Evolutionary conservation across 192 early-diverging fungal species (phyloP).

Genomic region (Coemansia sp.): DNA sequence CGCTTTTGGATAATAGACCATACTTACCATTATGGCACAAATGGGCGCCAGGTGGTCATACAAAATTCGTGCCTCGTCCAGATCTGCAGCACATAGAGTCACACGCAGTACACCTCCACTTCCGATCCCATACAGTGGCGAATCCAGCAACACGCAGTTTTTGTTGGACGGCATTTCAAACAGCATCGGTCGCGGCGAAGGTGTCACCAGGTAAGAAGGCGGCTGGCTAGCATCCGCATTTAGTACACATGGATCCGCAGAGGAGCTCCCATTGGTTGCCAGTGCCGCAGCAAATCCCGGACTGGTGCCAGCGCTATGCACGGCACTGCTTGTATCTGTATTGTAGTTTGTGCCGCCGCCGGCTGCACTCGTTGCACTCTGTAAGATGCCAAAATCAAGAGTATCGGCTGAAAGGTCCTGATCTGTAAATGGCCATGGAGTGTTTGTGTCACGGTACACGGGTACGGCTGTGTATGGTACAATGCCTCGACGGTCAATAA

Average conservation of each 20-base stretch:
- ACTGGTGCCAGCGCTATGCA: conserved; percentile 3
- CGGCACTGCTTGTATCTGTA: conserved; percentile 1
- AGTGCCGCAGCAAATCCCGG: conserved; percentile 1
- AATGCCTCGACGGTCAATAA: conserved; percentile 80
- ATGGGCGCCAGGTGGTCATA: conserved; percentile 94
- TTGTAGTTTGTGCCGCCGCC: background rate
- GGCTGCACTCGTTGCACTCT: conserved; percentile 19
- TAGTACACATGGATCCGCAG: background rate
- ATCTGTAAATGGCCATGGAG: conserved; percentile 82
- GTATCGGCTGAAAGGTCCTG: conserved; percentile 51
- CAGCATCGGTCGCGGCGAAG: conserved; percentile 4
- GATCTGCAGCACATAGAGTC: conserved; percentile 91
- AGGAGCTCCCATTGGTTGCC: background rate
- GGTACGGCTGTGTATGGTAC: conserved; percentile 94
- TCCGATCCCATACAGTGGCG: conserved; percentile 97
- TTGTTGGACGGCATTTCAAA: conserved; percentile 23
- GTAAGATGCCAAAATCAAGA: conserved; percentile 15
- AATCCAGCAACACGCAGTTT: conserved; percentile 90
- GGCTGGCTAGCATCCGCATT: background rate
- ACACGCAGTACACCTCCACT: conserved; percentile 89
- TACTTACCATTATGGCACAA: conserved; percentile 79
- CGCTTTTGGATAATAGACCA: background rate
- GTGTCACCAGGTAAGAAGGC: conserved; percentile 1
- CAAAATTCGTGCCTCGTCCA: conserved; percentile 85
- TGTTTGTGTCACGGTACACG: conserved; percentile 84